phyloP scores from a whole-genome alignment of 768 basidiomycete genomes.

The Boletus insuetus region DNA sequence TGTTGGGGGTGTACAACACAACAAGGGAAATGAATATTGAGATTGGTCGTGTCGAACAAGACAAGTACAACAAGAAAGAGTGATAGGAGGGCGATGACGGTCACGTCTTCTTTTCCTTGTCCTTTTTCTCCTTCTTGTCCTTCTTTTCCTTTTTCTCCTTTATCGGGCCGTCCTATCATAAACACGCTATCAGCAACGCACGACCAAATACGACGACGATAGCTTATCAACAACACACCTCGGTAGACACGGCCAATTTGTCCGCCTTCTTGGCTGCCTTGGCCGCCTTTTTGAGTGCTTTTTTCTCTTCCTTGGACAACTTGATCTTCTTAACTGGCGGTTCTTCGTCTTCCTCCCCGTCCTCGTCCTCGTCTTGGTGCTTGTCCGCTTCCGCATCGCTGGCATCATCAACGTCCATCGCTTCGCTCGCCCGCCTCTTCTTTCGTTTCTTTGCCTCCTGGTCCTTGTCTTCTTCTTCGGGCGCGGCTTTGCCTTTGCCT shows the following conservation, averaged over 20 bases:
- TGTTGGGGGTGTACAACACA: constrained; percentile 12
- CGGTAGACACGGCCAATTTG: constrained; percentile 32
- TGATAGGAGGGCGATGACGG: no score
- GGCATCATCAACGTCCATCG: constrained; percentile 60
- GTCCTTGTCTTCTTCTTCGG: no score
- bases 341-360: constrained; percentile 37
- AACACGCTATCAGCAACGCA: neutral
- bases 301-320: constrained; percentile 83
- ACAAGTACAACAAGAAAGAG: no score
- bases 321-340: constrained; percentile 68
- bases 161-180: constrained; percentile 30
- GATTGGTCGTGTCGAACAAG: no score
- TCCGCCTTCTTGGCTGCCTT: constrained; percentile 61
- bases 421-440: constrained; percentile 67
- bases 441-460: constrained; percentile 41
- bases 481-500: neutral
- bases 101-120: constrained; percentile 11
- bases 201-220: constrained; percentile 6
- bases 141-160: constrained; percentile 42
- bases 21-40: no score
- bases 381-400: constrained; percentile 29
- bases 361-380: neutral
- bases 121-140: constrained; percentile 48
- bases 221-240: constrained; percentile 28
- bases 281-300: constrained; percentile 75